Evolutionary conservation across 1,139 yeast genomes (phyloP).

Genomic region (Blastobotrys serpentis): DNA sequence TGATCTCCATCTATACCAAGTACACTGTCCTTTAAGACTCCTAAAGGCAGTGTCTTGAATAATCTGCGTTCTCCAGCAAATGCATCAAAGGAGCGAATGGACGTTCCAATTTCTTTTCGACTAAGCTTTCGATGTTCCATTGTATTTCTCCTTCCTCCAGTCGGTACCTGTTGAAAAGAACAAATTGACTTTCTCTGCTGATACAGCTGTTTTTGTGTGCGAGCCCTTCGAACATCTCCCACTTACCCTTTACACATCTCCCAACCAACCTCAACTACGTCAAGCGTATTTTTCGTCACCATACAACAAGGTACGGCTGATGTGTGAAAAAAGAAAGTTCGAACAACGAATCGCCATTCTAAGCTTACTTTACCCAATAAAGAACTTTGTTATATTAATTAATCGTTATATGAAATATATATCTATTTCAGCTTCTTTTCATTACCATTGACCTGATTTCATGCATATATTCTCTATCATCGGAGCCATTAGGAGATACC

Average conservation of each 20-base stretch:
- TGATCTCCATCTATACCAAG: constrained; percentile 86
- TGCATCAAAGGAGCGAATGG: constrained; percentile 63
- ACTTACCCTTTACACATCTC: neutral
- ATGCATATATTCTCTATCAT: constrained; percentile 48
- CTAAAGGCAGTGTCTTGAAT: constrained; percentile 62
- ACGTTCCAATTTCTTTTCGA: constrained; percentile 6
- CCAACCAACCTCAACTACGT: neutral
- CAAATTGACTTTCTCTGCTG: no score
- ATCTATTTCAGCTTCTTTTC: constrained; percentile 19
- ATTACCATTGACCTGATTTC: constrained; percentile 56
- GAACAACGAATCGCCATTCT: no score
- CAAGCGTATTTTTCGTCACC: neutral
- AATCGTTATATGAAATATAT: no score
- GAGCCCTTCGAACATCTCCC: neutral
- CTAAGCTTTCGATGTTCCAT: constrained; percentile 1
- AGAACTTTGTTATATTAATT: no score
- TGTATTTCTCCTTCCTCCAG: no score
- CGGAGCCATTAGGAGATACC: constrained; percentile 47
- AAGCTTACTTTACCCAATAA: neutral
- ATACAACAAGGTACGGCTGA: neutral
- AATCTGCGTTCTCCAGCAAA: constrained; percentile 68
- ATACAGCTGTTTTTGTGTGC: neutral
- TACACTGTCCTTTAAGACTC: constrained; percentile 62
- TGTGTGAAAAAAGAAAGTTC: no score
- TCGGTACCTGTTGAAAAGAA: no score